phyloP scores from a whole-genome alignment of 2,329 filamentous ascomycete genomes.

The Hysterium pulicare region DNA sequence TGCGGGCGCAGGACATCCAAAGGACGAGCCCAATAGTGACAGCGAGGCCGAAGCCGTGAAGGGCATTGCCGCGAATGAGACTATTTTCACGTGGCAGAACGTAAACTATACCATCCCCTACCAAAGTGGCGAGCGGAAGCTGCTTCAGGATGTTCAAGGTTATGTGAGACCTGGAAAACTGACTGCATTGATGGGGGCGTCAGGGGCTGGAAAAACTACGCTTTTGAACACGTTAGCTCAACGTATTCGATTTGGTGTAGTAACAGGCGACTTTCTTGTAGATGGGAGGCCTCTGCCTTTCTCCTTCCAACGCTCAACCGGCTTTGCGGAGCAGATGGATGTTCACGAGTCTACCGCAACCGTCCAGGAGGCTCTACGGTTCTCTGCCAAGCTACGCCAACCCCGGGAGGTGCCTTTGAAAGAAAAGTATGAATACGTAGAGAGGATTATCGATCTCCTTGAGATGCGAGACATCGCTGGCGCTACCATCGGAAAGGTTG shows the following conservation, averaged over 20 bases:
- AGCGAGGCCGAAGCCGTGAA: conserved; percentile 35
- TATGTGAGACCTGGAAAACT: conserved; percentile 91
- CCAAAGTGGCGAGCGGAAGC: conserved; percentile 40
- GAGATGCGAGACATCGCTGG: conserved; percentile 65
- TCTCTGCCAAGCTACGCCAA: conserved; percentile 62
- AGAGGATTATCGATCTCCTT: conserved; percentile 60
- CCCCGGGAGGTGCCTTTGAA: conserved; percentile 54
- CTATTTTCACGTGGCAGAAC: conserved; percentile 73
- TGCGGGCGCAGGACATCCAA: conserved; percentile 16
- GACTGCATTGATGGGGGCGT: conserved; percentile 81
- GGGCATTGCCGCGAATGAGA: conserved; percentile 59
- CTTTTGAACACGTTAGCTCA: conserved; percentile 38
- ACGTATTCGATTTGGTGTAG: conserved; percentile 44
- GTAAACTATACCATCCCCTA: conserved; percentile 72
- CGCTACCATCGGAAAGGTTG: conserved; percentile 59
- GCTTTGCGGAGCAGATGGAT: conserved; percentile 69
- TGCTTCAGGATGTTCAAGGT: conserved; percentile 64
- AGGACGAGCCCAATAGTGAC: conserved; percentile 22
- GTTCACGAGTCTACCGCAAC: conserved; percentile 61
- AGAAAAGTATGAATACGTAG: conserved; percentile 64
- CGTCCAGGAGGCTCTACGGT: conserved; percentile 62
- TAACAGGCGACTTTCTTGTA: conserved; percentile 45
- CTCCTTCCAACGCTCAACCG: conserved; percentile 77
- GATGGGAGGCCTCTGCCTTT: conserved; percentile 45
- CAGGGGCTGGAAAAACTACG: conserved; percentile 44